A percentile compares a stretch with the other conserved stretches of the same genome.
phyloP scores from a whole-genome alignment of 2,329 filamentous ascomycete genomes.

The Phaeophleospora eucalypticola region DNA sequence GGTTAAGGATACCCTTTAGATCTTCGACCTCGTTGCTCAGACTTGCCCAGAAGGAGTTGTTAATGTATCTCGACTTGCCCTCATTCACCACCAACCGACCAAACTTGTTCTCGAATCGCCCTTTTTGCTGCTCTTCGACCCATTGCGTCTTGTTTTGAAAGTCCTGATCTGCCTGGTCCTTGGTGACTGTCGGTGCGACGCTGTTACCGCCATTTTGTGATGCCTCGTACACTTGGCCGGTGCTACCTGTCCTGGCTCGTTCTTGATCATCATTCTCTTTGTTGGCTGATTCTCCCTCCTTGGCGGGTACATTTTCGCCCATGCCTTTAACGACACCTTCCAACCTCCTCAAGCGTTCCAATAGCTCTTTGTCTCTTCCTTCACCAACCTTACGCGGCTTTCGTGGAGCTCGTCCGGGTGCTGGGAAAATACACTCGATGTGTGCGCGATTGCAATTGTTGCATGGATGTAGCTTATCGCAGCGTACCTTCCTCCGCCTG shows the following conservation, averaged over 20 bases:
- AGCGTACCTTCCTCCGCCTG: slow-evolving; percentile 64
- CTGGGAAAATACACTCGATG: slow-evolving; percentile 70
- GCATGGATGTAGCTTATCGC: slow-evolving; percentile 73
- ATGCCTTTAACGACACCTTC: slow-evolving; percentile 68
- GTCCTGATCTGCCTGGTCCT: slow-evolving; percentile 10
- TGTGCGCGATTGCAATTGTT: slow-evolving; percentile 68
- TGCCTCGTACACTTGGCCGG: background rate
- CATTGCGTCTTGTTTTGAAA: slow-evolving; percentile 23
- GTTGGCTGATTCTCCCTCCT: slow-evolving; percentile 30
- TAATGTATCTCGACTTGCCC: slow-evolving; percentile 67
- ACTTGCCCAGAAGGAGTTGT: slow-evolving; percentile 64
- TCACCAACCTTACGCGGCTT: slow-evolving; percentile 65
- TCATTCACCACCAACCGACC: slow-evolving; percentile 68
- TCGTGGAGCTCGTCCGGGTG: slow-evolving; percentile 67
- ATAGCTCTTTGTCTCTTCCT: slow-evolving; percentile 55
- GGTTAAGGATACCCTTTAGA: slow-evolving; percentile 59
- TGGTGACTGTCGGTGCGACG: background rate
- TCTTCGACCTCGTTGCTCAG: slow-evolving; percentile 70
- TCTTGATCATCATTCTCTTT: slow-evolving; percentile 7
- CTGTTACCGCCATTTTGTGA: background rate
- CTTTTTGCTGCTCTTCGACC: slow-evolving; percentile 26
- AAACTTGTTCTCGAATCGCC: slow-evolving; percentile 47
- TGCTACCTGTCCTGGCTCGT: slow-evolving; percentile 1
- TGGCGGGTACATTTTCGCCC: slow-evolving; percentile 41
- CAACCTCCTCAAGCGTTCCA: slow-evolving; percentile 67